Evolutionary conservation across 2,329 filamentous ascomycete species (phyloP), one percentile per base, ranked within the genome.

Genomic region (Nakataea oryzae): DNA sequence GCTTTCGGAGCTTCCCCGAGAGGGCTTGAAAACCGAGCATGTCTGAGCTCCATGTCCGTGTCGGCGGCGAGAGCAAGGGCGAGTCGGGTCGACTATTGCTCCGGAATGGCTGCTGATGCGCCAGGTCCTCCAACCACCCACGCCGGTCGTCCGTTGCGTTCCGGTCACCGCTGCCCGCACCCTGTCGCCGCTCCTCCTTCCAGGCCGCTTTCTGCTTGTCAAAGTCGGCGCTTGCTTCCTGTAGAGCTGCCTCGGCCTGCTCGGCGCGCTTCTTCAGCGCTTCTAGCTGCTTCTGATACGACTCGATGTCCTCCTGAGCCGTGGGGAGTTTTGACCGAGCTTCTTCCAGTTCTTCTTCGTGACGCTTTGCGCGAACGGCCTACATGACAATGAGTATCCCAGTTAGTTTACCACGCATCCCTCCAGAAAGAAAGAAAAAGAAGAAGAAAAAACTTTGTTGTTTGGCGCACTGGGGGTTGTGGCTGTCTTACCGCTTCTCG

Each of bases 271-370:
- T 81, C 65, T 86, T 85, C 3, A 96, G 75, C 21, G 80, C 76
- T 57, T 86, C 82, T 29, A 89, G 73, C 65, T 86, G 81, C 3
- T 80, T 76, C 61, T 83, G 84, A 62, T 85, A 83, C 27, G 81
- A 77, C 17, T 81, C 77, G 2, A 90, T 75, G 63, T 92, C 87
- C 64, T 85, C 80, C 63, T 88, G 84, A 9, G 87, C 79, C 21
- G 76, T 79, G n/a, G 84, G 81, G n/a, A 88, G 78, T 62, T 84
- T 83, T 50, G 80, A 86, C 68, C 79, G 84, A 65, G 84, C 78
- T 60, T 84, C 82, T 69, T 97, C 91, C 7, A 96, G 75, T 67
- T 97, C 92, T 67, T 96, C 90, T 72, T 96, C 92, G 27, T 89
- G 78, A 61, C 82, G 84, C 68, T 90, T 82, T 57, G 78, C 78